phyloP scores from a whole-genome alignment of 116 monocot genomes.

The Trichopus zeylanicus region DNA sequence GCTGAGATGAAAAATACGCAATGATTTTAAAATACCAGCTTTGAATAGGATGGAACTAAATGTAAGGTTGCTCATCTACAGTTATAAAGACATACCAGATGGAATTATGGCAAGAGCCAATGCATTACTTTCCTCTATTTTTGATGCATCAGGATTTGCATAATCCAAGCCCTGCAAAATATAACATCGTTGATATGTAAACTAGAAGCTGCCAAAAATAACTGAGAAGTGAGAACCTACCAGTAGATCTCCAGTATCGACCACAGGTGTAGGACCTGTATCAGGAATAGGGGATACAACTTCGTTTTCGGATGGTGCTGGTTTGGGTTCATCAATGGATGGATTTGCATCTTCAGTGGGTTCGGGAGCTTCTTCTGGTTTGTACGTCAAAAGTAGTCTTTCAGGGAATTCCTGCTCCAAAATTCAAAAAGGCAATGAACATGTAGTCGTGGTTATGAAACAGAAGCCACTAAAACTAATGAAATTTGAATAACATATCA shows the following conservation, averaged over 20 bases:
- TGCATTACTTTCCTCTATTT: conserved; percentile 70
- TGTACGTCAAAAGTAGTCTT: conserved; percentile 93
- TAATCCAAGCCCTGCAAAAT: conserved; percentile 46
- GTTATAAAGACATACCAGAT: conserved; percentile 22
- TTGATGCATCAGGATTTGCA: conserved; percentile 41
- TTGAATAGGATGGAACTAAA: not conserved
- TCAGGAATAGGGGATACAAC: conserved; percentile 16
- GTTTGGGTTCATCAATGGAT: conserved; percentile 20
- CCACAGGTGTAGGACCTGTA: conserved; percentile 19
- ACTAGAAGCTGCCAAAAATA: too few relatives aligned
- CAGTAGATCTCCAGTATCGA: conserved; percentile 52
- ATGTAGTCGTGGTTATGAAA: too few relatives aligned
- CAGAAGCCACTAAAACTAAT: too few relatives aligned
- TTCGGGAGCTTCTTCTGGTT: conserved; percentile 57
- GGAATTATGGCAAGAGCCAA: conserved; percentile 67
- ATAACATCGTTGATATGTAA: too few relatives aligned
- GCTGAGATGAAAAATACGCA: not conserved
- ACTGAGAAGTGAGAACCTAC: too few relatives aligned
- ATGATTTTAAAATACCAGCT: not conserved
- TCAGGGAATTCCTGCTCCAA: conserved; percentile 80
- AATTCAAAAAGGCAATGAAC: not conserved
- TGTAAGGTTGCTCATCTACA: not conserved
- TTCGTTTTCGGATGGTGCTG: conserved; percentile 11
- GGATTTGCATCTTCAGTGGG: conserved; percentile 27
- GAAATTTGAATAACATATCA: too few relatives aligned